A percentile compares a stretch with the other conserved stretches of the same genome.
phyloP scores from a whole-genome alignment of 257 asterid species.

The Nicotiana otophora region DNA sequence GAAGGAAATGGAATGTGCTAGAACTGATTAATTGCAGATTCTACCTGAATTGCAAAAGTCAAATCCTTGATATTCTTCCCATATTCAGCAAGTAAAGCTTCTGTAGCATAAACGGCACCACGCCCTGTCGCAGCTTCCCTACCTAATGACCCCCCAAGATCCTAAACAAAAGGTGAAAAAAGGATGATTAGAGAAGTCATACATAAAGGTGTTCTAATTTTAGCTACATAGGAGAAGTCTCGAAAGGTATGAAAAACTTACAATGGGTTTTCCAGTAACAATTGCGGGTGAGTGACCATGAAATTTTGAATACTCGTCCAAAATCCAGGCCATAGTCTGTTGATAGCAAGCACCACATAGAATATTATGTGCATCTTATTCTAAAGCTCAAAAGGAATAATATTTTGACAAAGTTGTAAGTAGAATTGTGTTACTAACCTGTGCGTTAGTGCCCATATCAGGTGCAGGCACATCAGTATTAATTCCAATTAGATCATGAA shows the following conservation, averaged over 20 bases:
- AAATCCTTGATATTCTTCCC: conserved; percentile 65
- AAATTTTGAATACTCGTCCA: conserved; percentile 94
- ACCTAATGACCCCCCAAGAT: conserved; percentile 88
- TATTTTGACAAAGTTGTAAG: neutral
- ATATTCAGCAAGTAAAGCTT: conserved; percentile 77
- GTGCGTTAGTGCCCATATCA: conserved; percentile 97
- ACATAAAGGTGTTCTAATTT: neutral
- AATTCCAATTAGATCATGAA: conserved; percentile 90
- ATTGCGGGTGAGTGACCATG: conserved; percentile 95
- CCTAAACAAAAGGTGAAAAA: conserved; percentile 29
- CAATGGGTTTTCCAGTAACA: conserved; percentile 92
- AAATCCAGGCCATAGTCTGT: conserved; percentile 99
- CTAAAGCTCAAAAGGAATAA: neutral
- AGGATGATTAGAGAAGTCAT: conserved; percentile 4
- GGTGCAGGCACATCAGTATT: conserved; percentile 96
- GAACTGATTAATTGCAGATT: neutral
- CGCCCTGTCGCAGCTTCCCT: conserved; percentile 97
- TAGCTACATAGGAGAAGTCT: neutral
- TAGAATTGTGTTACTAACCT: conserved; percentile 35
- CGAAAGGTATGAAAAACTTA: conserved; percentile 26
- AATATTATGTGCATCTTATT: neutral
- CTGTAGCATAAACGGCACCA: conserved; percentile 76
- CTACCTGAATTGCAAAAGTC: conserved; percentile 75
- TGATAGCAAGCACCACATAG: neutral
- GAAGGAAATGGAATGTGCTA: neutral